phyloP scores from a whole-genome alignment of 176 grass and related monocot genomes.

The Puya raimondii region DNA sequence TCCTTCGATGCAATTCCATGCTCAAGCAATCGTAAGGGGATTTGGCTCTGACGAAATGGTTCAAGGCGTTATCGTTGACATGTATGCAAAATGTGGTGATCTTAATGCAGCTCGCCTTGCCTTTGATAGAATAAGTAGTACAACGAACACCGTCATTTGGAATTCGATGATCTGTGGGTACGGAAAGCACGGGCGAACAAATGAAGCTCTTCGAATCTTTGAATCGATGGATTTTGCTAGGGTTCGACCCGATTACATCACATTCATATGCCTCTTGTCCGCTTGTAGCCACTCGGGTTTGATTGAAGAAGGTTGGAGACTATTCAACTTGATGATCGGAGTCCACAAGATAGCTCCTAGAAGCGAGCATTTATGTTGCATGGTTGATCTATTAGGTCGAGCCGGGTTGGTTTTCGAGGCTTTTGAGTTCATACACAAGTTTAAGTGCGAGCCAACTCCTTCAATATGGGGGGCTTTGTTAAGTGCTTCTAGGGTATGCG shows the following conservation, averaged over 20 bases:
- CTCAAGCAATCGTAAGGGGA: constrained; percentile 28
- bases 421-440: constrained; percentile 26
- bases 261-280: constrained; percentile 41
- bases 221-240: constrained; percentile 18
- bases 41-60: constrained; percentile 25
- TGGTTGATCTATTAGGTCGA: constrained; percentile 40
- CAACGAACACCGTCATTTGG: constrained; percentile 34
- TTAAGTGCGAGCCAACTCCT: constrained; percentile 20
- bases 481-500: constrained; percentile 26
- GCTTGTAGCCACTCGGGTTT: constrained; percentile 43
- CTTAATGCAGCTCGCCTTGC: constrained; percentile 13
- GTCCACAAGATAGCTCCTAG: constrained; percentile 17
- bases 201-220: constrained; percentile 31
- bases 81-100: constrained; percentile 48
- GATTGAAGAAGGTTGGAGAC: constrained; percentile 23
- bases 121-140: constrained; percentile 20
- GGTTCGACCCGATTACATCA: constrained; percentile 33
- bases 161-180: constrained; percentile 43
- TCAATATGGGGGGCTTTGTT: constrained; percentile 37
- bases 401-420: constrained; percentile 31
- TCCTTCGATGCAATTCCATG: constrained; percentile 38
- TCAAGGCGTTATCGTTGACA: constrained; percentile 30
- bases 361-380: constrained; percentile 45
- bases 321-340: constrained; percentile 29
- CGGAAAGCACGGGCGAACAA: constrained; percentile 32